These are phyloP conservation scores for Metschnikowia cerradonensis DNA, from an alignment of 805 yeast species.

Conservation along the genomic window DNA sequence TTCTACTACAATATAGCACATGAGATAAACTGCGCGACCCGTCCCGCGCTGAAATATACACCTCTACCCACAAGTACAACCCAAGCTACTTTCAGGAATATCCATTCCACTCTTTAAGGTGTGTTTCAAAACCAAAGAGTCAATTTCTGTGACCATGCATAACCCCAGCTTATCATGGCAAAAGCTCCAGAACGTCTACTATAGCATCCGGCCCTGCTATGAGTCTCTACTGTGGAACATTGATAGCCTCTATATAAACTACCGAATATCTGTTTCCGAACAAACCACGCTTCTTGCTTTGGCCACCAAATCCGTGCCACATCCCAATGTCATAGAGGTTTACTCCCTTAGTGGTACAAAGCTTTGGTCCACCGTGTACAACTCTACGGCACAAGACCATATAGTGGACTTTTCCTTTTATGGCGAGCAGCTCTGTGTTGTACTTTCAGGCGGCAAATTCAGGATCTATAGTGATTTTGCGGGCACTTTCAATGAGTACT, in stretches of 20 bases:
- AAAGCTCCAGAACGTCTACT: constrained; percentile 64
- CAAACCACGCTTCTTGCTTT: constrained; percentile 55
- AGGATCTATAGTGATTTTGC: constrained; percentile 62
- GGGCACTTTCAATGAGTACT: constrained; percentile 59
- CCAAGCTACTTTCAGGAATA: neutral
- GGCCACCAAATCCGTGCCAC: constrained; percentile 32
- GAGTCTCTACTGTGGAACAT: constrained; percentile 48
- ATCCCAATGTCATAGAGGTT: constrained; percentile 36
- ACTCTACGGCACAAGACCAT: constrained; percentile 45
- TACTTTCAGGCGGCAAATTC: constrained; percentile 48
- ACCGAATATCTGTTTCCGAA: constrained; percentile 47
- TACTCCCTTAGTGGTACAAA: constrained; percentile 34
- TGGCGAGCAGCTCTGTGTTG: constrained; percentile 53
- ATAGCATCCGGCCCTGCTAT: constrained; percentile 57
- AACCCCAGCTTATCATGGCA: constrained; percentile 69
- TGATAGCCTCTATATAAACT: constrained; percentile 34
- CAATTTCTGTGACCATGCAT: constrained; percentile 8
- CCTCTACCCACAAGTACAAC: neutral
- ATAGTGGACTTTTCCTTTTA: constrained; percentile 50
- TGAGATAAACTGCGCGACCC: neutral
- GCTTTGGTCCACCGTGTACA: constrained; percentile 34
- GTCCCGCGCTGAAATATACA: neutral
- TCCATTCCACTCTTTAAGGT: neutral
- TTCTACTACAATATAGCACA: too few relatives aligned
- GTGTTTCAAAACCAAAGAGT: neutral